Base-by-base conservation (phyloP, 805 yeast species). In the Candida khao-thaluensis region DNA sequence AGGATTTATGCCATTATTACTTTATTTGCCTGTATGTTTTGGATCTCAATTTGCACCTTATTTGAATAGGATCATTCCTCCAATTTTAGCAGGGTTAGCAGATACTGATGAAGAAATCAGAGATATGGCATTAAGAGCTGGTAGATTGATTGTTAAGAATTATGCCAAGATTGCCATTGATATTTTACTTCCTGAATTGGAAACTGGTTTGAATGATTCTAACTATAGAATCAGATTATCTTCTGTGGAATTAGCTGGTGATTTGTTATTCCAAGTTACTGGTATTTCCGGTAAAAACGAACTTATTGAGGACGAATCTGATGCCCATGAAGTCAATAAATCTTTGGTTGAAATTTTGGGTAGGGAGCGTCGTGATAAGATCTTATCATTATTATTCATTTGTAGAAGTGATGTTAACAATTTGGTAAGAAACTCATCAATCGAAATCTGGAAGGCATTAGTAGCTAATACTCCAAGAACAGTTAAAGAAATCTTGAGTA, bases 381-480 rank as follows among this genome's bases (percentile, higher is more conserved):
- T 93, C 27, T 69, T 93, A 51, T 77, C 97, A 1, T 72, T 90
- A n/a, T 69, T 93, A 50, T 93, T 89, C 61, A 81, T 93, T 23
- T 90, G 97, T 62, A 89, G 99, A 61, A 86, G 95, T 10, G 99
- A 93, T 69, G 77, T 81, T 27, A 77, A 93, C 26, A 87, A 87
- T 50, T 73, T 81, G 49, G 99, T 93, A 18, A 81, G 99, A 53
- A 80, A 80, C 48, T 85, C 95, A 17, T 82, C 98, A 9, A 79
- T 87, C 43, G 96, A 93, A 53, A 88, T 93, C 33, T 93, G 99
- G 99, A 90, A 90, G 66, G 88, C 96, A 0, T 71, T 93, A 56
- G 97, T 93, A 37, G 85, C 95, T 34, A 93, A 93, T 59, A 93
- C 99, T 16, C 98, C 99, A 30, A 81, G 85, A 56, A 86, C 96